Evolutionary conservation across 2,329 filamentous ascomycete species (phyloP), one percentile per base, ranked within the genome.

Genomic region (Ceratocystis eucalypticola): DNA sequence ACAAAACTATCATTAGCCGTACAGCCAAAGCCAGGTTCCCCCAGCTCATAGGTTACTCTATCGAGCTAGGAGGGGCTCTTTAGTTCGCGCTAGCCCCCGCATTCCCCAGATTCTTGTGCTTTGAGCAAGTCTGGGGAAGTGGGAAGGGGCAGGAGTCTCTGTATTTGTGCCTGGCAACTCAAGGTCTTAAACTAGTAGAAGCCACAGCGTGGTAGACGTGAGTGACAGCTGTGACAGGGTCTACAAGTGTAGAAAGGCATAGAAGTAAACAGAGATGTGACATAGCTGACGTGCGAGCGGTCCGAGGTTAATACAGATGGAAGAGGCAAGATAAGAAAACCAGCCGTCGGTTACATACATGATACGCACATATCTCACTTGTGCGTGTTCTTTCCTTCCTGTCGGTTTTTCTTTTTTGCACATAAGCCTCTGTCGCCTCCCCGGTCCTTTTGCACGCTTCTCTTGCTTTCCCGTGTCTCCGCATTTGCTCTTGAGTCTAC

Each of bases 31-130:
- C 10, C 53, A 33, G 25, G n/a, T 10, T 25, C 20, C 20, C 48
- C 48, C 20, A 8, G 10, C 53, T 20, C 22, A 15, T 30, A 3
- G 20, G 1, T 12, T 55, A n/a, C 15, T 57, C 53, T n/a, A 10
- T 22, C 20, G 1, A 12, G 25, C 28, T 33, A 7, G n/a, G 10
- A 7, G 6, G 53, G 28, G 53, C 53, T 57, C 28, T 41, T 41
- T 57, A 57, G n/a, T 20, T 7, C 53, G 15, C 53, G 53, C 53
- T 57, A 57, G n/a, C 53, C 61, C 61, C 61, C 44, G 61, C 45
- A 48, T 50, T 50, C 61, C 61, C 61, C 61, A 44, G 44, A 50
- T 63, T 63, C 46, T 44, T 44, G 33, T 28, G 28, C 20, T 41
- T 30, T 63, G 25, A 20, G n/a, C 37, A 28, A 3, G 61, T 37